phyloP scores from a whole-genome alignment of 2,329 filamentous ascomycete genomes.

The Alternaria arborescens region DNA sequence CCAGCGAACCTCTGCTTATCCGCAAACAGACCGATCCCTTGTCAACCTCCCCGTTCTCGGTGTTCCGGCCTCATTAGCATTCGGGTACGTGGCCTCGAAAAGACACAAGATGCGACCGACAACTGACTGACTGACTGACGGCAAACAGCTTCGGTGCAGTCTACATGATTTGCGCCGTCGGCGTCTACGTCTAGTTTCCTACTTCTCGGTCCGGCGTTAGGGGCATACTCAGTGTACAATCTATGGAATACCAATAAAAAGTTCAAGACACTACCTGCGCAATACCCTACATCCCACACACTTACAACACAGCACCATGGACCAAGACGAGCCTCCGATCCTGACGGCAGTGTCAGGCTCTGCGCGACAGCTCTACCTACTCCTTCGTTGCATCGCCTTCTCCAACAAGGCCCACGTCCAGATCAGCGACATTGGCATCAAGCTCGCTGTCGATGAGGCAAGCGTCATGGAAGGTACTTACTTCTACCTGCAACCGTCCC shows the following conservation, averaged over 20 bases:
- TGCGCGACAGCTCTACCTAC: conserved; percentile 75
- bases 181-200: conserved; percentile 85
- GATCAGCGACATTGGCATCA: conserved; percentile 83
- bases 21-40: conserved; percentile 78
- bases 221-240: conserved; percentile 43
- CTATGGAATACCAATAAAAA: conserved; percentile 52
- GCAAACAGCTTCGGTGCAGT: conserved; percentile 84
- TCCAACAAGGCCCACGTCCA: conserved; percentile 71
- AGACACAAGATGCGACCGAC: not conserved
- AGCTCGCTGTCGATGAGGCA: conserved; percentile 87
- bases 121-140: conserved; percentile 8
- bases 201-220: conserved; percentile 40
- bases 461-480: conserved; percentile 88
- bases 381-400: conserved; percentile 70
- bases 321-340: conserved; percentile 58
- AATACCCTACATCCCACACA: conserved; percentile 4
- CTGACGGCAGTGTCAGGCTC: conserved; percentile 81
- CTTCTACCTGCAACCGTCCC: not conserved
- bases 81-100: conserved; percentile 73
- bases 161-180: conserved; percentile 98
- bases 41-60: conserved; percentile 79
- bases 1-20: conserved; percentile 61
- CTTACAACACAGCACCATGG: conserved; percentile 32
- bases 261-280: conserved; percentile 30
- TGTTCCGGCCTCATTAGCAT: conserved; percentile 83